phyloP scores from a whole-genome alignment of 2,329 filamentous ascomycete genomes.

The Alternaria sp. region DNA sequence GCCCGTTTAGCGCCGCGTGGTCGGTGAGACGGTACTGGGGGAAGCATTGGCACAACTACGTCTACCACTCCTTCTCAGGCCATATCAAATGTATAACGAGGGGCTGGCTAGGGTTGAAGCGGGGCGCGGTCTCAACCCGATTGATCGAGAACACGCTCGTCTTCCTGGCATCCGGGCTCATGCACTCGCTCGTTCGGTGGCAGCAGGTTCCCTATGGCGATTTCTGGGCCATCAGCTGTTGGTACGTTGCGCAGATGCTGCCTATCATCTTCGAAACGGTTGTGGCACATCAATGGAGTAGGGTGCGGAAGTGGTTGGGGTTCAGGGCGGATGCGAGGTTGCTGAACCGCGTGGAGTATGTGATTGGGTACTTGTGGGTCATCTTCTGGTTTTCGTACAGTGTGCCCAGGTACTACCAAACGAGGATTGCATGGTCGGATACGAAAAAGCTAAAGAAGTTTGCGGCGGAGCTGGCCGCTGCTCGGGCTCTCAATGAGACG shows the following conservation, averaged over 20 bases:
- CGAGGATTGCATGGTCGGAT: conserved; percentile 25
- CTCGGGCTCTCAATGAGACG: conserved; percentile 9
- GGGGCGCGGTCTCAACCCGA: conserved; percentile 7
- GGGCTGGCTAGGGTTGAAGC: conserved; percentile 18
- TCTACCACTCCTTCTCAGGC: conserved; percentile 25
- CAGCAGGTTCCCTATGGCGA: conserved; percentile 19
- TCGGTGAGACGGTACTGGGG: conserved; percentile 32
- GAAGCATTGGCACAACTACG: conserved; percentile 35
- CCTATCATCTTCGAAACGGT: conserved; percentile 27
- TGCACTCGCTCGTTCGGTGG: conserved; percentile 27
- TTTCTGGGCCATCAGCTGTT: conserved; percentile 24
- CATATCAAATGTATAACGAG: conserved; percentile 29
- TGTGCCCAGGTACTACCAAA: conserved; percentile 25
- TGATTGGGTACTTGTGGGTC: conserved; percentile 29
- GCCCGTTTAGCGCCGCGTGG: conserved; percentile 9
- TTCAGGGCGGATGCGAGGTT: conserved; percentile 3
- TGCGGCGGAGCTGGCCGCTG: neutral
- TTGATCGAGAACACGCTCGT: conserved; percentile 31
- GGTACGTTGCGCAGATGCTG: conserved; percentile 31
- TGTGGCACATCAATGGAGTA: conserved; percentile 18
- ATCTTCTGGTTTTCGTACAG: conserved; percentile 32
- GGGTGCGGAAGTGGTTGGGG: conserved; percentile 1
- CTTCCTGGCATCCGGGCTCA: conserved; percentile 27
- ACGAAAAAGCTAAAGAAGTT: conserved; percentile 3
- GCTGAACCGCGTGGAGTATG: conserved; percentile 16